Evolutionary conservation across 208 protist genomes (phyloP).

Genomic region (Acanthamoeba culbertsoni): DNA sequence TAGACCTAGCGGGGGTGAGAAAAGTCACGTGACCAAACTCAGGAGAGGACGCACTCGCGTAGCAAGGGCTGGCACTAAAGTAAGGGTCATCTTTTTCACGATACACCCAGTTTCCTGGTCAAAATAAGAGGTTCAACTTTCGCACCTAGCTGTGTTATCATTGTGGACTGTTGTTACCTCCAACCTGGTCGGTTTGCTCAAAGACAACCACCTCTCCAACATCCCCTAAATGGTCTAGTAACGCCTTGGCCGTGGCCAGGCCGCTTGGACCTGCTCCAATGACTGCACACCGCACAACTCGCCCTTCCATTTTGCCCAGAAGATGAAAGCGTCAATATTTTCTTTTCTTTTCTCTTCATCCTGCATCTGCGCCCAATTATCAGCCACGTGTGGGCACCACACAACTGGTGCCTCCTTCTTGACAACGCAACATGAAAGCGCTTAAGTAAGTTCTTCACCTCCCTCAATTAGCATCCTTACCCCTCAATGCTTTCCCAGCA

Average conservation of each 20-base stretch:
- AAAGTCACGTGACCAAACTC: too few relatives aligned
- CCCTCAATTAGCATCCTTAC: too few relatives aligned
- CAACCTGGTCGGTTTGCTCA: constrained; percentile 15
- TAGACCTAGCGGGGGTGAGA: too few relatives aligned
- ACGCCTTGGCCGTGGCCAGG: background rate
- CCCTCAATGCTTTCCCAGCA: too few relatives aligned
- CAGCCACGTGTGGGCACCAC: too few relatives aligned
- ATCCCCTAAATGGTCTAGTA: background rate
- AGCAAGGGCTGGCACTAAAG: background rate
- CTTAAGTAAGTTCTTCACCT: too few relatives aligned
- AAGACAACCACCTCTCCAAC: background rate
- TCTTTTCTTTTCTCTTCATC: background rate
- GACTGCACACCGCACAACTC: background rate
- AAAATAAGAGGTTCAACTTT: background rate
- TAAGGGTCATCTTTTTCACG: background rate
- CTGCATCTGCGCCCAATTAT: too few relatives aligned
- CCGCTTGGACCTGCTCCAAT: constrained; percentile 6
- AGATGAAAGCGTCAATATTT: background rate
- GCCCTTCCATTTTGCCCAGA: too few relatives aligned
- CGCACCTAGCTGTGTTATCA: background rate
- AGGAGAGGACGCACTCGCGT: background rate
- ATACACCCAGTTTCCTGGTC: constrained; percentile 5
- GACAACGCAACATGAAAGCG: too few relatives aligned
- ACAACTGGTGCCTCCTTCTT: too few relatives aligned
- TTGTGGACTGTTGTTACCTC: background rate